Evolutionary conservation across 2,329 filamentous ascomycete species (phyloP).

Genomic region (Alternaria viburni): DNA sequence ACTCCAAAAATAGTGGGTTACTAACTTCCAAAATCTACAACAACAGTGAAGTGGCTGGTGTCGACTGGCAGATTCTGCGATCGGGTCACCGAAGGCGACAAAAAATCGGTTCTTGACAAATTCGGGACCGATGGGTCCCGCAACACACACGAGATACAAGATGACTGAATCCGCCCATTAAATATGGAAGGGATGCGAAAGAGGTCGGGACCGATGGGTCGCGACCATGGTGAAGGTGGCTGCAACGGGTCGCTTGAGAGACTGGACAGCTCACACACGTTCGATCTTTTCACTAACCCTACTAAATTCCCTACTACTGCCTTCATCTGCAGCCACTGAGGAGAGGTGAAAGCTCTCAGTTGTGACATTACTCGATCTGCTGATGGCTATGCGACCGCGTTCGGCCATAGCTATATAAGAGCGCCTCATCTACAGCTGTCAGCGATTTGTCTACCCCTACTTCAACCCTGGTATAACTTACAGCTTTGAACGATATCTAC

Average conservation of each 20-base stretch:
- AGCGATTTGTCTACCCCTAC: not conserved
- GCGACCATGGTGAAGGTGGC: not conserved
- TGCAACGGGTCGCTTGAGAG: not conserved
- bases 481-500: not conserved
- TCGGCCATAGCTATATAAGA: not conserved
- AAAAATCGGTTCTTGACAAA: not conserved
- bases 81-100: not conserved
- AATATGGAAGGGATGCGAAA: no score
- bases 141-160: no score
- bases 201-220: not conserved
- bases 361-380: not conserved
- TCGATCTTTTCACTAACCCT: not conserved
- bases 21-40: no score
- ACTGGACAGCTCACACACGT: not conserved
- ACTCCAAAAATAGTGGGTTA: no score
- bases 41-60: not conserved
- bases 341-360: not conserved
- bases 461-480: not conserved
- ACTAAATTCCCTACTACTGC: accelerated
- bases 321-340: not conserved
- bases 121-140: not conserved
- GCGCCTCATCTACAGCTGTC: not conserved
- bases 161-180: no score
- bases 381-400: not conserved
- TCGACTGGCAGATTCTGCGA: not conserved